phyloP scores from a whole-genome alignment of 208 protist genomes.

The Angomonas deanei region DNA sequence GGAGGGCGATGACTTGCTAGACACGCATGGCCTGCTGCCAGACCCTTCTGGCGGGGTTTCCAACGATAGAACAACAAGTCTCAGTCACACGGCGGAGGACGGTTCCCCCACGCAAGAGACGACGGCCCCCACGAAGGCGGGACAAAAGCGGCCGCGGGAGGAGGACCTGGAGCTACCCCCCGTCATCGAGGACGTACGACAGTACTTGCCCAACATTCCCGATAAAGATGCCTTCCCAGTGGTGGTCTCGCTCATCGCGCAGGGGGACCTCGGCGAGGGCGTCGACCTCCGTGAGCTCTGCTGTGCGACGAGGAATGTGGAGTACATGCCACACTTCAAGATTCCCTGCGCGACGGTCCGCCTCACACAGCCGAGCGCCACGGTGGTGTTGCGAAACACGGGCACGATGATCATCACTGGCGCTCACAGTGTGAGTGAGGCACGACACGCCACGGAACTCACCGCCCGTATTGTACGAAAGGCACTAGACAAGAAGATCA shows the following conservation, averaged over 20 bases:
- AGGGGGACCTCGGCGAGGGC: constrained; percentile 62
- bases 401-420: constrained; percentile 77
- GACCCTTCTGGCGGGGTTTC: neutral
- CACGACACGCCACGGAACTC: constrained; percentile 79
- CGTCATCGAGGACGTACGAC: constrained; percentile 34
- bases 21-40: neutral
- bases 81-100: too few relatives aligned
- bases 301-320: constrained; percentile 81
- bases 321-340: constrained; percentile 68
- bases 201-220: constrained; percentile 61
- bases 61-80: too few relatives aligned
- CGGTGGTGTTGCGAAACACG: constrained; percentile 70
- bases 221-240: constrained; percentile 57
- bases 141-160: neutral
- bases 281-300: constrained; percentile 75
- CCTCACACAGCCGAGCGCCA: constrained; percentile 70
- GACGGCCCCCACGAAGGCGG: neutral
- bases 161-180: constrained; percentile 16
- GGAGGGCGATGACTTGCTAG: neutral
- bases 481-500: constrained; percentile 52
- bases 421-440: constrained; percentile 64
- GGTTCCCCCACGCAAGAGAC: neutral
- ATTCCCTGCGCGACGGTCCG: constrained; percentile 73
- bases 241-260: constrained; percentile 69
- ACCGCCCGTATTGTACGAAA: constrained; percentile 82